Evolutionary conservation across 768 basidiomycete species (phyloP).

Genomic region (Paxillus rubicundulus): DNA sequence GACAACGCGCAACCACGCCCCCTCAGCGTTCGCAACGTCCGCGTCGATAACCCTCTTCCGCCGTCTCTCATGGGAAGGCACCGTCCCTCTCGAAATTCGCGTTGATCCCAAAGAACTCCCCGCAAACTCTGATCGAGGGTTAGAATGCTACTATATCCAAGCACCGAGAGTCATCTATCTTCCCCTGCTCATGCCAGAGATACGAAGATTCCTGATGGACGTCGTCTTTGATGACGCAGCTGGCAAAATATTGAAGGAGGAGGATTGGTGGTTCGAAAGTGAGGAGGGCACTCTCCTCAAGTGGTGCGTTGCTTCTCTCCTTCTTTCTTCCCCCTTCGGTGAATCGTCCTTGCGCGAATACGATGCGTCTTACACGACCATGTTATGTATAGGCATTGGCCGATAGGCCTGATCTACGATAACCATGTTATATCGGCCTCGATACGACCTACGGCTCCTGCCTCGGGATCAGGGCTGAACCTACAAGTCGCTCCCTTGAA

Average conservation of each 20-base stretch:
- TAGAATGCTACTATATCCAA: conserved; percentile 88
- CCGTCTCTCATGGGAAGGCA: conserved; percentile 86
- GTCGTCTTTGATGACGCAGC: conserved; percentile 89
- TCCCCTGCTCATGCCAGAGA: conserved; percentile 84
- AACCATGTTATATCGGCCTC: conserved; percentile 69
- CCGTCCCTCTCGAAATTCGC: conserved; percentile 84
- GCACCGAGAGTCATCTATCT: conserved; percentile 93
- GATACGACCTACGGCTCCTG: conserved; percentile 39
- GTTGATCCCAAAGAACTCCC: conserved; percentile 88
- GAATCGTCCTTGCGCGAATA: not conserved
- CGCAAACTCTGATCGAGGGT: conserved; percentile 82
- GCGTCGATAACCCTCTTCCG: conserved; percentile 82
- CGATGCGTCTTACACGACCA: conserved; percentile 9
- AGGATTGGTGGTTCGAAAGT: conserved; percentile 98
- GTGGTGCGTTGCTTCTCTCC: conserved; percentile 57
- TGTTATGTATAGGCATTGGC: conserved; percentile 91
- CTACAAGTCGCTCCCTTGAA: conserved; percentile 56
- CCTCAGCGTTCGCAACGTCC: conserved; percentile 47
- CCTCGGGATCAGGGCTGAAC: conserved; percentile 40
- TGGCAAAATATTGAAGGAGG: conserved; percentile 72
- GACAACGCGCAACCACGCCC: conserved; percentile 46
- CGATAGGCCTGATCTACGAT: conserved; percentile 91
- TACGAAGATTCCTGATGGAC: conserved; percentile 85
- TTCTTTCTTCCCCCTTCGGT: conserved; percentile 1
- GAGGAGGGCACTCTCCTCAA: conserved; percentile 79